These are phyloP conservation scores for Hondaea fermentalgiana DNA, from an alignment of 108 stramenopile species.

Conservation along the genomic window DNA sequence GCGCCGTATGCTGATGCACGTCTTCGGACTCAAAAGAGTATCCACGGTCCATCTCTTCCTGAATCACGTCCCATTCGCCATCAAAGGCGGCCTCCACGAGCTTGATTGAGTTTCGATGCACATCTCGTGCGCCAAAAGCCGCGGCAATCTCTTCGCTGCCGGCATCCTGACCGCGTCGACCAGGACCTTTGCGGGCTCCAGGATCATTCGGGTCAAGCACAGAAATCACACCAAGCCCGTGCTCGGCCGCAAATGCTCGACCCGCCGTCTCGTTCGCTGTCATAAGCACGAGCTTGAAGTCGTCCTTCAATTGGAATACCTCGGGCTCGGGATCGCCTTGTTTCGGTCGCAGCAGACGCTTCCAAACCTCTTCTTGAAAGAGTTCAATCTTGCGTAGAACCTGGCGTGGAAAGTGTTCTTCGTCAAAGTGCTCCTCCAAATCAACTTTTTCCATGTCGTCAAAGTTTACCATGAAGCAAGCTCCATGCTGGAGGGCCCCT, in stretches of 20 bases:
- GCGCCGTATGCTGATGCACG: conserved; percentile 34
- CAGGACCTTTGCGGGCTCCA: neutral
- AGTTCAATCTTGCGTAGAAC: conserved; percentile 22
- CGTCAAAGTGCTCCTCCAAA: conserved; percentile 22
- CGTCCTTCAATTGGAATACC: conserved; percentile 18
- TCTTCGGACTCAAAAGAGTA: conserved; percentile 31
- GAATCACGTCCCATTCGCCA: conserved; percentile 35
- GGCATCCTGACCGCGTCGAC: neutral
- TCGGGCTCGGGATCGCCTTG: conserved; percentile 23
- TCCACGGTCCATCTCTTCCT: conserved; percentile 26
- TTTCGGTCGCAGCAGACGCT: conserved; percentile 10
- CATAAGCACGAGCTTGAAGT: conserved; percentile 29
- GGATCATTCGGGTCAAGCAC: conserved; percentile 20
- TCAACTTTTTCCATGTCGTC: neutral
- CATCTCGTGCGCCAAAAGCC: conserved; percentile 29
- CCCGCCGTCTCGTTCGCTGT: neutral
- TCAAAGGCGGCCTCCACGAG: conserved; percentile 42
- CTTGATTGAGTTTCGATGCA: conserved; percentile 21
- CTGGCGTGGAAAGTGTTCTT: conserved; percentile 22
- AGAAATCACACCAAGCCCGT: conserved; percentile 15
- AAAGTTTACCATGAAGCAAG: conserved; percentile 25
- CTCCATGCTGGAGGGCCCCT: conserved; percentile 22
- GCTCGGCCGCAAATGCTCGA: neutral
- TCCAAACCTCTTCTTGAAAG: conserved; percentile 25
- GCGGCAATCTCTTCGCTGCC: conserved; percentile 21